phyloP scores from a whole-genome alignment of 805 yeast species.

The Suhomyces canberraensis region DNA sequence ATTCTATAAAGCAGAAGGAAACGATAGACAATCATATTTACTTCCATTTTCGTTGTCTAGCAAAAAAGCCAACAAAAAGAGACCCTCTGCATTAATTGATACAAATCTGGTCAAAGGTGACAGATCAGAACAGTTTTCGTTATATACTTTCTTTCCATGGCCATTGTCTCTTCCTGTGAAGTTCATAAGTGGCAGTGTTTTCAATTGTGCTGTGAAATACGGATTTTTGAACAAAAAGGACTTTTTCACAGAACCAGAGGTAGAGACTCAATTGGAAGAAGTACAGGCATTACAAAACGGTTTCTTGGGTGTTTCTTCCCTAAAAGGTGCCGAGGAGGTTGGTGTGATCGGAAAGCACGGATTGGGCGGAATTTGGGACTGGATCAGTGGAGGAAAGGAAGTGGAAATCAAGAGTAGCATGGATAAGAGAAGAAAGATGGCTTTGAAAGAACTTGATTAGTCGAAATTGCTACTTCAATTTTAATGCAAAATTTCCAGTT shows the following conservation, averaged over 20 bases:
- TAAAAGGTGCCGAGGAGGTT: conserved; percentile 40
- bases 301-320: conserved; percentile 38
- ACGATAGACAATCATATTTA: conserved; percentile 42
- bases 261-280: conserved; percentile 26
- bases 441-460: conserved; percentile 38
- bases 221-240: conserved; percentile 21
- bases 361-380: conserved; percentile 20
- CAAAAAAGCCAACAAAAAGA: conserved; percentile 10
- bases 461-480: no score
- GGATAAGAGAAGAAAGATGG: conserved; percentile 41
- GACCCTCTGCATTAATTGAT: conserved; percentile 7
- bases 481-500: neutral
- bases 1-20: conserved; percentile 38
- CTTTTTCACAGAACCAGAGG: conserved; percentile 19
- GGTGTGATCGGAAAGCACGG: conserved; percentile 28
- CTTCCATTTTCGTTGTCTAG: conserved; percentile 28
- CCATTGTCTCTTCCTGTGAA: conserved; percentile 32
- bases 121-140: conserved; percentile 29
- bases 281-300: conserved; percentile 31
- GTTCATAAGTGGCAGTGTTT: conserved; percentile 15
- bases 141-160: conserved; percentile 41
- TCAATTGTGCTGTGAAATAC: conserved; percentile 18
- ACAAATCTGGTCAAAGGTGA: conserved; percentile 18
- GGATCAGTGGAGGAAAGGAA: conserved; percentile 16
- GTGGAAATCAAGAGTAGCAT: conserved; percentile 24